Evolutionary conservation across 1,284 basidiomycete species (phyloP).

Genomic region (Prillingera fragicola): DNA sequence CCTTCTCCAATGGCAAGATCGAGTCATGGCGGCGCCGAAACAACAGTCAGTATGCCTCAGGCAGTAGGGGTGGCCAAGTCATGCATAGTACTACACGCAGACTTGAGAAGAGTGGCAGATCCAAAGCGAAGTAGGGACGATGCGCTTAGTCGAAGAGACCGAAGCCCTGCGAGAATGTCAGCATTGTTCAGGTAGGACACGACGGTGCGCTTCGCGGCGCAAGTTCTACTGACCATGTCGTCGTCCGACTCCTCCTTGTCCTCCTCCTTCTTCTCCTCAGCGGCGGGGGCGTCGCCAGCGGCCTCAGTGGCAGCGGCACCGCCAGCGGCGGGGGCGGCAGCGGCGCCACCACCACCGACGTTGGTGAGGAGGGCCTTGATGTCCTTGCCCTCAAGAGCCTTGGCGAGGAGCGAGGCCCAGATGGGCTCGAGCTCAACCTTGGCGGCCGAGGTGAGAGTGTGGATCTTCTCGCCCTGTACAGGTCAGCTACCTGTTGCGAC

Average conservation of each 20-base stretch:
- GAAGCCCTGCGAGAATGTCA: conserved; percentile 56
- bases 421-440: conserved; percentile 87
- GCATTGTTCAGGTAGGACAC: no score
- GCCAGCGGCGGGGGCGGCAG: conserved; percentile 56
- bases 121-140: conserved; percentile 10
- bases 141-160: conserved; percentile 69
- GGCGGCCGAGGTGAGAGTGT: conserved; percentile 74
- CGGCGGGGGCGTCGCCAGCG: conserved; percentile 59
- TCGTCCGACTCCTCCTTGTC: conserved; percentile 71
- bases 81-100: background rate
- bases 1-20: background rate
- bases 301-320: conserved; percentile 57
- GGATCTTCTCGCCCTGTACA: conserved; percentile 80
- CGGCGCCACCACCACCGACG: conserved; percentile 77
- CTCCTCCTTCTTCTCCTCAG: conserved; percentile 78
- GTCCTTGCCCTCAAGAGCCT: conserved; percentile 96
- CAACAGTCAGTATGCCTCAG: background rate
- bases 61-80: background rate
- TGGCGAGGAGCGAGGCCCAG: conserved; percentile 94
- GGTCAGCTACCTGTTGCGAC: background rate
- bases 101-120: background rate
- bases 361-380: conserved; percentile 91
- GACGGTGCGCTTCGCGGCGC: no score
- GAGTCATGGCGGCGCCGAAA: background rate
- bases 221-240: conserved; percentile 67